Base-by-base conservation (phyloP, 768 basidiomycete genomes). In the Arthromyces matolae region DNA sequence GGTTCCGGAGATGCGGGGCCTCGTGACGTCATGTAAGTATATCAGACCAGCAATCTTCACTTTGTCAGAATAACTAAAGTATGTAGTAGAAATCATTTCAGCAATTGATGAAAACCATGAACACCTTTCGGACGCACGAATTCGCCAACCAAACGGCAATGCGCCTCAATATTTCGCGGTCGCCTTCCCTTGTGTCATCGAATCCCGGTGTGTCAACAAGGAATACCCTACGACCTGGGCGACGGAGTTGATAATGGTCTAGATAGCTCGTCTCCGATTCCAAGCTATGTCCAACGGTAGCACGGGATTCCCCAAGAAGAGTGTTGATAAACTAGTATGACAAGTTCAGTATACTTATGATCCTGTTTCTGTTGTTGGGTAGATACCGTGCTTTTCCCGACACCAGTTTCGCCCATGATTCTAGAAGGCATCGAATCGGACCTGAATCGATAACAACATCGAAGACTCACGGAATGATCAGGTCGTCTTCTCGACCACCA, bases 1-100 rank as follows among this genome's bases (percentile, higher is more conserved):
- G 0, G 60, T 59, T 22, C 56, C 47, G 4, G 45, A 48, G n/a
- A 52, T 48, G 38, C 54, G 32, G 54, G 55, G 51, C 54, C 57
- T 33, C 23, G 41, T 51, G 27, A 54, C 51, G 18, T 50, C 49
- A 25, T 54, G 53, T 13, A 54, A 33, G 24, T 54, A 54, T 35
- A 54, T 42, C 27, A 54, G 47, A 14, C 49, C 53, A 32, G 45
- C 45, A 25, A 54, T 29, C 28, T 43, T 47, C 36, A 51, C 39
- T 32, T 51, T 45, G 20, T 35, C 25, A n/a, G 48, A 49, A 32
- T 49, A 49, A 23, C 48, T 49, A 38, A 18, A 20, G 35, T 29
- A 18, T 32, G 22, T 23, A 24, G 12, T 14, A 42, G 27, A n/a
- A 25, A 12, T 20, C 2, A 31, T 8, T 4, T 4, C 16, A 24